Conservation (phyloP, 2,329 filamentous ascomycete genomes). For the Xylaria sp. region DNA sequence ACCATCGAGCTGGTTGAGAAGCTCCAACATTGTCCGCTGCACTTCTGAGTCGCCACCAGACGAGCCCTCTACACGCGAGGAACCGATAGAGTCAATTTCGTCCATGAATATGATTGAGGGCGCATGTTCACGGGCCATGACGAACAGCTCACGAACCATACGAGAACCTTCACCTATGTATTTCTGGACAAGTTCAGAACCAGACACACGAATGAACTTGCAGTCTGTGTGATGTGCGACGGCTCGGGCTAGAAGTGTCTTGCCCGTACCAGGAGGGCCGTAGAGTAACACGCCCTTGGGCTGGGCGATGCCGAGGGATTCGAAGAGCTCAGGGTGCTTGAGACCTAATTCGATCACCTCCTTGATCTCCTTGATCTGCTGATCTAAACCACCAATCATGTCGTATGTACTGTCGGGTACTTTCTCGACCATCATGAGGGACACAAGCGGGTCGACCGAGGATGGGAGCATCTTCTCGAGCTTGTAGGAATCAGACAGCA, state of each 20-base stretch:
- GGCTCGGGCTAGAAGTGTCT: slow-evolving; percentile 92
- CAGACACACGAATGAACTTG: slow-evolving; percentile 98
- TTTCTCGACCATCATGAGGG: slow-evolving; percentile 99
- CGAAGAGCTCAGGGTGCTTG: slow-evolving; percentile 98
- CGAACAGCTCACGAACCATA: slow-evolving; percentile 98
- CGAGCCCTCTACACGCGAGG: slow-evolving; percentile 93
- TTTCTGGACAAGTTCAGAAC: slow-evolving; percentile 96
- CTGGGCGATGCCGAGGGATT: slow-evolving; percentile 98
- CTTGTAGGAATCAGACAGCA: slow-evolving; percentile 97
- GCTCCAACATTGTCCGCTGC: slow-evolving; percentile 97
- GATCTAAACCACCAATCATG: slow-evolving; percentile 98
- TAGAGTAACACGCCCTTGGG: slow-evolving; percentile 98
- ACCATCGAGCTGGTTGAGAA: slow-evolving; percentile 97
- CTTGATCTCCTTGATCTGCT: slow-evolving; percentile 99
- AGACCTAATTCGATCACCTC: slow-evolving; percentile 98
- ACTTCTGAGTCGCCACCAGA: slow-evolving; percentile 97
- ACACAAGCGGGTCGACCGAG: slow-evolving; percentile 97
- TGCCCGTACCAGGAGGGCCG: slow-evolving; percentile 95
- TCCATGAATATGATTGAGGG: slow-evolving; percentile 99
- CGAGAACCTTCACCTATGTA: slow-evolving; percentile 98
- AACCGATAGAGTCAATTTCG: slow-evolving; percentile 98
- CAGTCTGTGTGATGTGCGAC: slow-evolving; percentile 99
- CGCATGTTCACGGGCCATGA: slow-evolving; percentile 98
- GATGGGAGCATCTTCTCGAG: slow-evolving; percentile 98
- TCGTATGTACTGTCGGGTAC: slow-evolving; percentile 99